A percentile compares a stretch with the other conserved stretches of the same genome.
phyloP scores from a whole-genome alignment of 441 rosid genomes.

The Kokia cookei region DNA sequence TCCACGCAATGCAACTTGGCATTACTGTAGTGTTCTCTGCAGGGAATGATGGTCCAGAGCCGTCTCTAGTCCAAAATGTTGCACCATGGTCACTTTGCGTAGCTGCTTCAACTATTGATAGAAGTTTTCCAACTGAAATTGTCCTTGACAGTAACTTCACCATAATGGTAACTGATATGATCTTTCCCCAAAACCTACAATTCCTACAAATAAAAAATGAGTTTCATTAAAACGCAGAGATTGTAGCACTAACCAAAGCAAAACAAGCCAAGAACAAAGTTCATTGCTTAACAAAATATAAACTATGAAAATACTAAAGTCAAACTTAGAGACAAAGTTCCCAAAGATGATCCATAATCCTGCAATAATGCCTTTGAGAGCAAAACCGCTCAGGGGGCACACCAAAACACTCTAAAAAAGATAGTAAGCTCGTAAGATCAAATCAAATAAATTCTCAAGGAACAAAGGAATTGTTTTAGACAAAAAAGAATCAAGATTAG shows the following conservation, averaged over 20 bases:
- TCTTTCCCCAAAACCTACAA: not conserved
- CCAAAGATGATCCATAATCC: not conserved
- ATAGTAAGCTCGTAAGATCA: not conserved
- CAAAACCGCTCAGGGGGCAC: not conserved
- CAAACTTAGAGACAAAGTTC: not conserved
- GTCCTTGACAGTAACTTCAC: conserved; percentile 38
- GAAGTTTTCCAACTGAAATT: conserved; percentile 31
- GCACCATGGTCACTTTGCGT: conserved; percentile 55
- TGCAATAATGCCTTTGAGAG: not conserved
- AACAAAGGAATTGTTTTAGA: too few relatives aligned
- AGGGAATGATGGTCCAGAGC: conserved; percentile 38
- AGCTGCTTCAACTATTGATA: conserved; percentile 47
- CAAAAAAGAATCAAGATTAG: not conserved
- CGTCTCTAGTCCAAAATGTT: conserved; percentile 34
- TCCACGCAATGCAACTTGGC: conserved; percentile 43
- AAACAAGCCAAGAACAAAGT: not conserved
- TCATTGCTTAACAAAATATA: not conserved
- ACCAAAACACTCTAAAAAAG: not conserved
- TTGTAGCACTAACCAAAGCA: not conserved
- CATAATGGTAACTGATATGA: conserved; percentile 31
- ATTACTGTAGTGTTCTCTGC: conserved; percentile 39
- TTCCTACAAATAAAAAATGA: not conserved
- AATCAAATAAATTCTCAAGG: not conserved
- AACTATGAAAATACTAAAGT: not conserved
- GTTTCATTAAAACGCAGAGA: not conserved